Conservation (phyloP, 345 rosid species). For the Citrus medica region DNA sequence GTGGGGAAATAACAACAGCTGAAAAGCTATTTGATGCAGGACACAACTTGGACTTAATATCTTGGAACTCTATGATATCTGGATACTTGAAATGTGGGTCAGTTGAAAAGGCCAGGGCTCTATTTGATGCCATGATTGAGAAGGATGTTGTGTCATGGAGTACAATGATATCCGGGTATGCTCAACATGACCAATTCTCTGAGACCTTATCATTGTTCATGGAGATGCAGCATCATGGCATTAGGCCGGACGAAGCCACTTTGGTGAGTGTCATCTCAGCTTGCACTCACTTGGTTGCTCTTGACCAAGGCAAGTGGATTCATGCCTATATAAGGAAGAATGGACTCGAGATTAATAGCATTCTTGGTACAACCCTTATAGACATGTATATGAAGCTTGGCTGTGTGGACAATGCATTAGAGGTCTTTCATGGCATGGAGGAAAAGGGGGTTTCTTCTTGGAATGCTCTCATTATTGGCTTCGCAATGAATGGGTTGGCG, state of each 20-base stretch:
- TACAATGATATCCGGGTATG: conserved; percentile 53
- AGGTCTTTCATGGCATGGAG: conserved; percentile 37
- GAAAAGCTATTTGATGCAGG: conserved; percentile 37
- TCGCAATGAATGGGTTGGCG: conserved; percentile 51
- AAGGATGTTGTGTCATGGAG: conserved; percentile 57
- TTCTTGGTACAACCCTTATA: conserved; percentile 49
- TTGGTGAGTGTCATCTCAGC: conserved; percentile 52
- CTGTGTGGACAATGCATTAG: conserved; percentile 46
- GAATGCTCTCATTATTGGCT: conserved; percentile 56
- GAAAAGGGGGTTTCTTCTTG: conserved; percentile 54
- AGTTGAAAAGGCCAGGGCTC: conserved; percentile 41
- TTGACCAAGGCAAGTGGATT: conserved; percentile 55
- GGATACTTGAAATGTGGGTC: conserved; percentile 44
- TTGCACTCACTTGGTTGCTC: conserved; percentile 51
- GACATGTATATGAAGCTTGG: conserved; percentile 69
- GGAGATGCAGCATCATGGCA: conserved; percentile 41
- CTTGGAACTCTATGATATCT: conserved; percentile 68
- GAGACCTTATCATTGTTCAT: conserved; percentile 45
- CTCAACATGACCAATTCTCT: conserved; percentile 35
- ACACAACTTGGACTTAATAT: conserved; percentile 35
- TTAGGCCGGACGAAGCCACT: conserved; percentile 43
- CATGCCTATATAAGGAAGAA: conserved; percentile 49
- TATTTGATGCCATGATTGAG: conserved; percentile 47
- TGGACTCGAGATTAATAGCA: conserved; percentile 34
- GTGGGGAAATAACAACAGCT: conserved; percentile 38